Evolutionary conservation across 345 rosid genomes (phyloP).

Genomic region (Angophora floribunda): DNA sequence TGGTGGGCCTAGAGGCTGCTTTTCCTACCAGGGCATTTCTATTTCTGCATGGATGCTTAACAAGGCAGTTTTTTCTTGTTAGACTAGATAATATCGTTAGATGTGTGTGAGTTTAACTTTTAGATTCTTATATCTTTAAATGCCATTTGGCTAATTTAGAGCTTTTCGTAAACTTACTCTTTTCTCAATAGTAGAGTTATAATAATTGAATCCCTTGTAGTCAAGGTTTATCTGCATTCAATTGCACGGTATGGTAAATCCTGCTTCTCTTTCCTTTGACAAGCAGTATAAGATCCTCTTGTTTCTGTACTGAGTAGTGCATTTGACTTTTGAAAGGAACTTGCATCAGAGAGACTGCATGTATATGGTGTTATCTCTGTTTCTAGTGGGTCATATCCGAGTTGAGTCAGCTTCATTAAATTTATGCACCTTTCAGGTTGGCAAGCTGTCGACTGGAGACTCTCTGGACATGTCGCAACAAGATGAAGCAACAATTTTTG

Average conservation of each 20-base stretch:
- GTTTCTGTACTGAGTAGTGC: background rate
- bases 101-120: background rate
- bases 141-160: background rate
- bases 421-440: slow-evolving; percentile 35
- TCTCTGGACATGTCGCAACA: slow-evolving; percentile 86
- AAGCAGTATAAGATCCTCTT: background rate
- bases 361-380: background rate
- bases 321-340: background rate
- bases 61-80: background rate
- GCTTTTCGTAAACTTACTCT: background rate
- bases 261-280: background rate
- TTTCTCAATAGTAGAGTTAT: background rate
- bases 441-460: slow-evolving; percentile 91
- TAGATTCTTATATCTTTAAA: background rate
- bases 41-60: background rate
- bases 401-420: background rate
- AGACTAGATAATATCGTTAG: background rate
- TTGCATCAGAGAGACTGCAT: background rate
- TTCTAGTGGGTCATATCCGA: background rate
- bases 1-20: background rate
- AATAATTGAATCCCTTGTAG: background rate
- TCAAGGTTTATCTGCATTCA: background rate
- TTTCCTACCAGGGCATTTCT: background rate
- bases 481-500: slow-evolving; percentile 61
- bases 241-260: background rate